A percentile compares a stretch with the other conserved stretches of the same genome.
phyloP scores from a whole-genome alignment of 1,284 basidiomycete genomes.

The Pisolithus thermaeus region DNA sequence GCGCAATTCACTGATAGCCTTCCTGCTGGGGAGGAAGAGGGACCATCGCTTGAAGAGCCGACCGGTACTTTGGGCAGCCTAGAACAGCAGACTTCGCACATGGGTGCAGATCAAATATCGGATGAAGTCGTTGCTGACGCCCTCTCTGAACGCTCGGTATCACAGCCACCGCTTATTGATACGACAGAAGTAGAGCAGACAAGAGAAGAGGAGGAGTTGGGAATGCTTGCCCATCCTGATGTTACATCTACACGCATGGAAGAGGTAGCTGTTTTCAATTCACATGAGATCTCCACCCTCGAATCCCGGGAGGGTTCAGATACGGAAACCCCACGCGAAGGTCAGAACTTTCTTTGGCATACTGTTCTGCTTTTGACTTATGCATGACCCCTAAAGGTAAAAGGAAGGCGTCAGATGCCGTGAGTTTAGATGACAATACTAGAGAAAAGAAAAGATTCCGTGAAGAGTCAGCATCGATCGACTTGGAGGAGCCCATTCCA shows the following conservation, averaged over 20 bases:
- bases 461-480: conserved; percentile 51
- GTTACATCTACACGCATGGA: conserved; percentile 13
- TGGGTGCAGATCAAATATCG: conserved; percentile 8
- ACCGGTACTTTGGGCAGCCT: neutral
- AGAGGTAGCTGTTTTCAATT: conserved; percentile 9
- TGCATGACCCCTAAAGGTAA: conserved; percentile 43
- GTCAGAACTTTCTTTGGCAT: conserved; percentile 3
- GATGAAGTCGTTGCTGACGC: conserved; percentile 10
- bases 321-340: conserved; percentile 19
- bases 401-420: conserved; percentile 58
- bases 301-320: conserved; percentile 14
- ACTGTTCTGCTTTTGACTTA: neutral
- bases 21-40: conserved; percentile 6
- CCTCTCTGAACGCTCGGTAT: conserved; percentile 8
- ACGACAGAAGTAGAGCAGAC: conserved; percentile 3
- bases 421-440: conserved; percentile 41
- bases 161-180: conserved; percentile 7
- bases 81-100: neutral
- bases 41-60: conserved; percentile 3
- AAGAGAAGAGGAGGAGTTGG: conserved; percentile 5
- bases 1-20: conserved; percentile 3
- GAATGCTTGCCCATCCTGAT: conserved; percentile 1
- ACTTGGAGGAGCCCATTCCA: conserved; percentile 57
- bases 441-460: conserved; percentile 60
- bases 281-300: conserved; percentile 10